Percentiles rank a stretch among this genome's conserved stretches.
These are phyloP conservation scores for Paraleonurus japonicus DNA, from an alignment of 257 asterid species.

Conservation along the genomic window DNA sequence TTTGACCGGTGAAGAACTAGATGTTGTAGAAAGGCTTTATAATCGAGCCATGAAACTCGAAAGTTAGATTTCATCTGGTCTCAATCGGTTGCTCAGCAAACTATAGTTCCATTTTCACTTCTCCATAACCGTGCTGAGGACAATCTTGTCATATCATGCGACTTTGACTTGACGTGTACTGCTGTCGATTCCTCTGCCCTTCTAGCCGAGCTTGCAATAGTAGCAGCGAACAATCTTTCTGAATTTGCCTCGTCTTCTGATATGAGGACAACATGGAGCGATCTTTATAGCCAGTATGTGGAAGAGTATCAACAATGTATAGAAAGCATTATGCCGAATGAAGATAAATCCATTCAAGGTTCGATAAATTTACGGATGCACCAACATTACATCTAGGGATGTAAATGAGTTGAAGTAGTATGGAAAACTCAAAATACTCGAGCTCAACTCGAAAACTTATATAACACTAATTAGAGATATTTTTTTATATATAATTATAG, in stretches of 20 bases:
- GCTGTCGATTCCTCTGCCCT: slow-evolving; percentile 66
- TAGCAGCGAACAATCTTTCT: slow-evolving; percentile 35
- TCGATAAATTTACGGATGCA: background rate
- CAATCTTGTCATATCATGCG: slow-evolving; percentile 46
- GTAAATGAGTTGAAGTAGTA: too few relatives aligned
- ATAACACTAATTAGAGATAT: too few relatives aligned
- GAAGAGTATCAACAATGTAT: slow-evolving; percentile 62
- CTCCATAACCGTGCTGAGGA: slow-evolving; percentile 34
- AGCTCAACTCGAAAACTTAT: too few relatives aligned
- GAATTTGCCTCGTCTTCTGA: slow-evolving; percentile 29
- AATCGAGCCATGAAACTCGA: slow-evolving; percentile 61
- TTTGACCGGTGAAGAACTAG: slow-evolving; percentile 70
- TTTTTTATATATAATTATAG: too few relatives aligned
- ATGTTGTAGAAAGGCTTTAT: slow-evolving; percentile 62
- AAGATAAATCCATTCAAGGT: slow-evolving; percentile 33
- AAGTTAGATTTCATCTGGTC: slow-evolving; percentile 57
- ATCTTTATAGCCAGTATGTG: slow-evolving; percentile 48
- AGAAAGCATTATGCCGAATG: slow-evolving; percentile 41
- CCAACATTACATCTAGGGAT: too few relatives aligned
- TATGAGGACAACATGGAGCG: slow-evolving; percentile 43
- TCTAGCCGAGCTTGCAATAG: slow-evolving; percentile 65
- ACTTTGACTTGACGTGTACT: slow-evolving; percentile 68
- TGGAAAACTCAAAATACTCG: too few relatives aligned
- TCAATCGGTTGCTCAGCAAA: slow-evolving; percentile 43
- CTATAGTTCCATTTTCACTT: slow-evolving; percentile 50